These are phyloP conservation scores for Cicer arietinum DNA, from an alignment of 306 rosid species.

Conservation along the genomic window DNA sequence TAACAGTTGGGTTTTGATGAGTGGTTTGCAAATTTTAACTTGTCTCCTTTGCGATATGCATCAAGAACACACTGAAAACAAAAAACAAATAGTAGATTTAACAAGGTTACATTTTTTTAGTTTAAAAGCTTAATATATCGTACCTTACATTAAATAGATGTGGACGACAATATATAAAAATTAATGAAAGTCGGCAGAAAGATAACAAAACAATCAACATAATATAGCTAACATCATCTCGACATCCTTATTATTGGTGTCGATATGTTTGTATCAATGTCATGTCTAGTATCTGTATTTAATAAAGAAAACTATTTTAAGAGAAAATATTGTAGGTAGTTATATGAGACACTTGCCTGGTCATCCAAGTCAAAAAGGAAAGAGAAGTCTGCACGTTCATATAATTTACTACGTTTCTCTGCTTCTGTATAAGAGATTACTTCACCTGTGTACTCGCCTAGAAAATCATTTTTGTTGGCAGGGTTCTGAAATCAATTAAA, in stretches of 20 bases:
- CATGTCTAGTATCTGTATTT: no score
- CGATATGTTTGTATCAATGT: neutral
- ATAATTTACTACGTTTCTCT: constrained; percentile 77
- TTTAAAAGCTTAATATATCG: constrained; percentile 12
- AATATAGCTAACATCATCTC: neutral
- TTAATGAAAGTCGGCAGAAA: neutral
- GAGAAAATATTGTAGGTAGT: neutral
- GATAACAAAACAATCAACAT: neutral
- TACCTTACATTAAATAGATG: neutral
- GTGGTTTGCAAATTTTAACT: constrained; percentile 89
- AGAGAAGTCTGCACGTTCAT: constrained; percentile 72
- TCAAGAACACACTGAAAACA: constrained; percentile 72
- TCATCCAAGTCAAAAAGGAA: constrained; percentile 87
- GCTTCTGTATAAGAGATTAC: constrained; percentile 79
- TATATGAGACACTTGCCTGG: constrained; percentile 58
- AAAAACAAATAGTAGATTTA: neutral
- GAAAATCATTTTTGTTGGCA: constrained; percentile 76
- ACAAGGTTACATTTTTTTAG: neutral
- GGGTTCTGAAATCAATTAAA: constrained; percentile 64
- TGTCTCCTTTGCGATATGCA: constrained; percentile 81
- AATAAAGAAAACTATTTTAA: neutral
- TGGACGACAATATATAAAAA: neutral
- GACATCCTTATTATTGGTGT: neutral
- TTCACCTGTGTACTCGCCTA: constrained; percentile 92
- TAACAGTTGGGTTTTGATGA: constrained; percentile 76